Percentiles rank a stretch among this genome's conserved stretches.
Conservation (phyloP, 371 early-diverging fungal species). For the Massospora cicadina region DNA sequence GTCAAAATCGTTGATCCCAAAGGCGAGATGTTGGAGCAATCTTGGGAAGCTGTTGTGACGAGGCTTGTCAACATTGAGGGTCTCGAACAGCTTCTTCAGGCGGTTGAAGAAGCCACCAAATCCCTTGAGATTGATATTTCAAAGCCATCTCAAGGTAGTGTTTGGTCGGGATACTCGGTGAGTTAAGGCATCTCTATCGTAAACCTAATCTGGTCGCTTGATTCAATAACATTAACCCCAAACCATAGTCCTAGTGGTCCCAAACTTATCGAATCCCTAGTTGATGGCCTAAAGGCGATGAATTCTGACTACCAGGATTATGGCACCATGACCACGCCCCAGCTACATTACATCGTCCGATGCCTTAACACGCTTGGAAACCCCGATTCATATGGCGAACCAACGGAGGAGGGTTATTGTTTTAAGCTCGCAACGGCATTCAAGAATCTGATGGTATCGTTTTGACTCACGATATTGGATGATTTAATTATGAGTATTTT, state of each 20-base stretch:
- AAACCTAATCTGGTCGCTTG: neutral
- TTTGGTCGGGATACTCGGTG: slow-evolving; percentile 89
- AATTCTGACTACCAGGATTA: slow-evolving; percentile 51
- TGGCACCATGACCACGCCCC: slow-evolving; percentile 93
- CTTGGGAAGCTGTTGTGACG: slow-evolving; percentile 93
- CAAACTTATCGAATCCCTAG: slow-evolving; percentile 57
- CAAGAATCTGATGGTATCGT: slow-evolving; percentile 59
- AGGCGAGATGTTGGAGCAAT: slow-evolving; percentile 95
- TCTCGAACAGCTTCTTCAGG: slow-evolving; percentile 39
- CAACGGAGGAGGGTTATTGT: slow-evolving; percentile 83
- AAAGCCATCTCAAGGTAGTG: slow-evolving; percentile 45
- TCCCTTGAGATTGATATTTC: slow-evolving; percentile 51
- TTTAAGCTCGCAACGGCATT: slow-evolving; percentile 71
- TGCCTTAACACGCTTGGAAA: slow-evolving; percentile 66
- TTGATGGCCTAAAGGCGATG: slow-evolving; percentile 58
- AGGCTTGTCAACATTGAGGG: slow-evolving; percentile 75
- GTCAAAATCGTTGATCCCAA: slow-evolving; percentile 97
- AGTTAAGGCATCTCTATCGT: slow-evolving; percentile 4
- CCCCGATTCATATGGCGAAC: slow-evolving; percentile 73
- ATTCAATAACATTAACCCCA: neutral
- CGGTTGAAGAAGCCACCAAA: slow-evolving; percentile 41
- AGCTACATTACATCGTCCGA: slow-evolving; percentile 89
- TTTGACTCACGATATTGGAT: no score
- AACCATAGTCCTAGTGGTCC: slow-evolving; percentile 64
- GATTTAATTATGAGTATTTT: slow-evolving; percentile 14